phyloP scores from a whole-genome alignment of 1,284 basidiomycete genomes.

The Trichosporon ovoides region DNA sequence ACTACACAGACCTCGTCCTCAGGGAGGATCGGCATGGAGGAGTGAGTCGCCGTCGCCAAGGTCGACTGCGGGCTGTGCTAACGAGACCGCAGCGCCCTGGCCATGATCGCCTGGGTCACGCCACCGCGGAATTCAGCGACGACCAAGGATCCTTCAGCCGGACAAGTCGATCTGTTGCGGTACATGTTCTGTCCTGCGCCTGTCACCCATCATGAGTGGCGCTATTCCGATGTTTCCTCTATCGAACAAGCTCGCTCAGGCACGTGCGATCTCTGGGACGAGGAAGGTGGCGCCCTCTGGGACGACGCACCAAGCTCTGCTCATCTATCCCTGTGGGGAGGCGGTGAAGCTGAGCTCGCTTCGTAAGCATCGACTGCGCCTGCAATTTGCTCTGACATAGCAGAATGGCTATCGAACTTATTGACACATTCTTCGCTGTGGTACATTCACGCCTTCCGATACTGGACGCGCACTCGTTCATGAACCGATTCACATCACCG shows the following conservation, averaged over 20 bases:
- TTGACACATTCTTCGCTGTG: constrained; percentile 68
- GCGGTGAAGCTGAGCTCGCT: constrained; percentile 21
- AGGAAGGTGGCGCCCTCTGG: constrained; percentile 33
- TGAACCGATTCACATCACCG: constrained; percentile 49
- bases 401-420: constrained; percentile 78
- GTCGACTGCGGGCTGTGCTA: not conserved
- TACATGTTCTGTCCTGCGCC: constrained; percentile 44
- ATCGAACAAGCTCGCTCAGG: constrained; percentile 25
- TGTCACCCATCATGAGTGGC: constrained; percentile 32
- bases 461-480: constrained; percentile 70
- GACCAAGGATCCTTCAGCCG: constrained; percentile 3
- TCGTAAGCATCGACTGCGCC: constrained; percentile 16
- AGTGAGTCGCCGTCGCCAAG: not conserved
- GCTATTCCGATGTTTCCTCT: constrained; percentile 41
- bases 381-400: not conserved
- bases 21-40: not conserved
- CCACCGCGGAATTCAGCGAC: constrained; percentile 1
- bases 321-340: constrained; percentile 26
- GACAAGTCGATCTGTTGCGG: constrained; percentile 34
- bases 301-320: constrained; percentile 33
- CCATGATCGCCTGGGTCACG: constrained; percentile 14
- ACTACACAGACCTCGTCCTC: not conserved
- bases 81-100: constrained; percentile 13
- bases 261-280: constrained; percentile 38
- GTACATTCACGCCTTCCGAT: constrained; percentile 76